A percentile compares a stretch with the other conserved stretches of the same genome.
Conservation (phyloP, 2,329 filamentous ascomycete species). For the Ophiostoma pallidulum region DNA sequence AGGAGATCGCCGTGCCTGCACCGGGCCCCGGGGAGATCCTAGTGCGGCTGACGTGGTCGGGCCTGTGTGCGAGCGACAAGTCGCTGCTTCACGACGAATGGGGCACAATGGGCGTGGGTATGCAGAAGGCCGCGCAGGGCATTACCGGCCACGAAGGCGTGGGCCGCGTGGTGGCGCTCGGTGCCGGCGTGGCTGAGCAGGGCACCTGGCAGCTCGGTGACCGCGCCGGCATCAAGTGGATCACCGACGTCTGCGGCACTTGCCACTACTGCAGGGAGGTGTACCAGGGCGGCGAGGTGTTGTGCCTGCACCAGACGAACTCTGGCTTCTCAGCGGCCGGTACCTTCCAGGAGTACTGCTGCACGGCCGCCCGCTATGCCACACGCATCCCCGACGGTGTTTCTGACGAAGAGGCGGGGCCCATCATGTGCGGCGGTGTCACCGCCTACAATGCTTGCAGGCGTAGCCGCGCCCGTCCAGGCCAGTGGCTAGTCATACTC, state of each 20-base stretch:
- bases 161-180: constrained; percentile 46
- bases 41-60: constrained; percentile 12
- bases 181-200: constrained; percentile 29
- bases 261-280: constrained; percentile 22
- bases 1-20: neutral
- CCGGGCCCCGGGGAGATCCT: constrained; percentile 14
- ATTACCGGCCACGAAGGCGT: constrained; percentile 58
- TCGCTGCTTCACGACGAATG: constrained; percentile 16
- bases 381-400: constrained; percentile 19
- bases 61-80: constrained; percentile 16
- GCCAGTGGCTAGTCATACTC: constrained; percentile 25
- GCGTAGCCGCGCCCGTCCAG: constrained; percentile 17
- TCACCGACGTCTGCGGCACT: neutral
- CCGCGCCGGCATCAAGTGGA: constrained; percentile 12
- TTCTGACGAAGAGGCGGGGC: constrained; percentile 13
- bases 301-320: constrained; percentile 53
- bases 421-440: constrained; percentile 16
- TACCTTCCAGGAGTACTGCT: constrained; percentile 63
- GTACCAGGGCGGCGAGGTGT: constrained; percentile 51
- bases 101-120: constrained; percentile 7
- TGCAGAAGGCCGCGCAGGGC: constrained; percentile 20
- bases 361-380: constrained; percentile 36
- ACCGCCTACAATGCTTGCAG: constrained; percentile 30
- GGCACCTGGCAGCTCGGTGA: constrained; percentile 26
- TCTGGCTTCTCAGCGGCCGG: constrained; percentile 60